Percentiles rank a stretch among this genome's conserved stretches.
Evolutionary conservation across 495 filamentous ascomycete species (phyloP).

Genomic region (Aspergillus haitiensis): DNA sequence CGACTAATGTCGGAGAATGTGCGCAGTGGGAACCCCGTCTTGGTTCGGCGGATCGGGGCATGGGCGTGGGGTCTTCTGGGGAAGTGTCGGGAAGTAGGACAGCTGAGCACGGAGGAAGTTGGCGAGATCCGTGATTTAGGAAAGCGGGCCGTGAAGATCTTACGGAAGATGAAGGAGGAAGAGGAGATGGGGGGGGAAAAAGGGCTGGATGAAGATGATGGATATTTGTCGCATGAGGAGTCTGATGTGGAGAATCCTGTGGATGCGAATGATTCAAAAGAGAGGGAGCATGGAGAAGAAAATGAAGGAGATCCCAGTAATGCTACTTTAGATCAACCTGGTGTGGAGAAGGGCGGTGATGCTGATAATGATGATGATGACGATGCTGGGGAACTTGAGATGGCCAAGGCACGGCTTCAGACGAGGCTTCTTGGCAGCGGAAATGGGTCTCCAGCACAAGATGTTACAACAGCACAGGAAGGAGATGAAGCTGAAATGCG

Average conservation of each 20-base stretch:
- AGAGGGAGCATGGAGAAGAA: slow-evolving; percentile 19
- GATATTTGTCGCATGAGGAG: slow-evolving; percentile 28
- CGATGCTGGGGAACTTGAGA: slow-evolving; percentile 46
- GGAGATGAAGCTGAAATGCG: slow-evolving; percentile 1
- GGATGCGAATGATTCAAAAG: slow-evolving; percentile 16
- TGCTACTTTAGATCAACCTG: slow-evolving; percentile 26
- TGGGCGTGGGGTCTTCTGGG: slow-evolving; percentile 55
- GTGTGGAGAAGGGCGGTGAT: slow-evolving; percentile 26
- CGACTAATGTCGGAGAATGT: slow-evolving; percentile 45
- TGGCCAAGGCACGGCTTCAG: slow-evolving; percentile 60
- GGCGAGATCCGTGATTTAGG: slow-evolving; percentile 50
- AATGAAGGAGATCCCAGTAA: background rate
- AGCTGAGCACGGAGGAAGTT: slow-evolving; percentile 52
- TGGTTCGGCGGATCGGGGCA: slow-evolving; percentile 50
- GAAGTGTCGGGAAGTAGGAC: slow-evolving; percentile 49
- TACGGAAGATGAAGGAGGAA: slow-evolving; percentile 46
- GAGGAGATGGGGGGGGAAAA: slow-evolving; percentile 23
- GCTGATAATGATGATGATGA: background rate
- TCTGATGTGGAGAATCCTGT: slow-evolving; percentile 26
- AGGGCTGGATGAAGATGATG: slow-evolving; percentile 29
- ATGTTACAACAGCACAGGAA: background rate
- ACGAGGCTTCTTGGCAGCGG: slow-evolving; percentile 39
- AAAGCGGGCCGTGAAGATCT: slow-evolving; percentile 47
- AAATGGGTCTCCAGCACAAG: slow-evolving; percentile 12
- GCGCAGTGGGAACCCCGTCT: slow-evolving; percentile 40